phyloP scores from a whole-genome alignment of 305 asterid species.

The Lippia alba region DNA sequence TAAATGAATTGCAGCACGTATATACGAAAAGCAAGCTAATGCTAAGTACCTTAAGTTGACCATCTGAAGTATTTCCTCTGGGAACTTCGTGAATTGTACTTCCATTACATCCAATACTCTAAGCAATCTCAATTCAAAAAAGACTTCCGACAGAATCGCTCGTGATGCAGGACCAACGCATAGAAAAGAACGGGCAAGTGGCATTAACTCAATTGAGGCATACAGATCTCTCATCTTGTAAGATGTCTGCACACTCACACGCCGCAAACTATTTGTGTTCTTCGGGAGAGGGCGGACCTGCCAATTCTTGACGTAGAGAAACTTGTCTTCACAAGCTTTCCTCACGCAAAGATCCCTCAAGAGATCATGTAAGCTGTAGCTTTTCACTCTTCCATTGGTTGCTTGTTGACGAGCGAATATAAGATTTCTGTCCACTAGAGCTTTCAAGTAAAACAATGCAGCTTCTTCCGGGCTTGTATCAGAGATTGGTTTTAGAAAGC shows the following conservation, averaged over 20 bases:
- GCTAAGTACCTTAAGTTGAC: slow-evolving; percentile 35
- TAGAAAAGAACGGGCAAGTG: slow-evolving; percentile 26
- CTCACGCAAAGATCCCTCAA: slow-evolving; percentile 2
- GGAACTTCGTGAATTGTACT: background rate
- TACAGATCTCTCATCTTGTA: background rate
- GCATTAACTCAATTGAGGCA: background rate
- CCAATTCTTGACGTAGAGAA: background rate
- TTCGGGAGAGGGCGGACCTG: background rate
- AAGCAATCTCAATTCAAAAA: background rate
- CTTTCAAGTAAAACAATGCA: background rate
- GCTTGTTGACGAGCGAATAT: background rate
- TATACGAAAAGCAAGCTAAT: rapidly evolving
- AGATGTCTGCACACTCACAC: slow-evolving; percentile 10
- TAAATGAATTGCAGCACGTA: slow-evolving; percentile 5
- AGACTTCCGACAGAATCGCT: background rate
- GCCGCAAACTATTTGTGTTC: background rate
- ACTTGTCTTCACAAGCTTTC: slow-evolving; percentile 22
- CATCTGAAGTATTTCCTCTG: slow-evolving; percentile 13
- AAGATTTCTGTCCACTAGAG: slow-evolving; percentile 4
- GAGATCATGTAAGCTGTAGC: slow-evolving; percentile 27
- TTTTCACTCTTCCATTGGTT: background rate
- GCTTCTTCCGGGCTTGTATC: background rate
- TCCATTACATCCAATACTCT: slow-evolving; percentile 17
- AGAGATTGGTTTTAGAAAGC: background rate
- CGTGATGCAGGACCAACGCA: background rate